Conservation (phyloP, 495 filamentous ascomycete genomes). For the Hypoxylon trugodes region DNA sequence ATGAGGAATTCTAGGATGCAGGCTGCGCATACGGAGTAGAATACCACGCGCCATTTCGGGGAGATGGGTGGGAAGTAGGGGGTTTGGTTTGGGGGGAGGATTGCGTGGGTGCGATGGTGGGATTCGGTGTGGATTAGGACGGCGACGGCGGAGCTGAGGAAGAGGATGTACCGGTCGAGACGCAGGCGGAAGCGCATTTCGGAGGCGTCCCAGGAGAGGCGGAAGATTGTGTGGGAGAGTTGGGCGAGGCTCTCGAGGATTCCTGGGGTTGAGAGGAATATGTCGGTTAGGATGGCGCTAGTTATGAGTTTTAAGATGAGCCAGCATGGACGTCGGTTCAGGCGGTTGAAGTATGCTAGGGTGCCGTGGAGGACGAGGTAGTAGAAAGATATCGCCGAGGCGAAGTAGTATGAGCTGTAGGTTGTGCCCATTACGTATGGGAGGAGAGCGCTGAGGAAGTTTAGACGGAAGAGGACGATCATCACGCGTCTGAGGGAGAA, state of each 20-base stretch:
- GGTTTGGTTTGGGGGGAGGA: neutral
- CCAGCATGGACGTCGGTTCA: conserved; percentile 54
- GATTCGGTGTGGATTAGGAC: conserved; percentile 32
- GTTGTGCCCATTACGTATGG: conserved; percentile 66
- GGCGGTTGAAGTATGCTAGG: conserved; percentile 48
- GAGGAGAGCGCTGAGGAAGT: conserved; percentile 61
- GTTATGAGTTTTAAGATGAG: conserved; percentile 59
- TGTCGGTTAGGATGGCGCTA: conserved; percentile 53
- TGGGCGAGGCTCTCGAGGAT: conserved; percentile 54
- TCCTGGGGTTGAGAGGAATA: conserved; percentile 53
- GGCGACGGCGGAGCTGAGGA: conserved; percentile 33
- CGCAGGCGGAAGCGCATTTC: conserved; percentile 32
- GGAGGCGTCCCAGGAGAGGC: conserved; percentile 46
- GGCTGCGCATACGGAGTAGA: conserved; percentile 30
- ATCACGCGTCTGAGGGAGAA: conserved; percentile 62
- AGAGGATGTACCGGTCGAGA: conserved; percentile 40
- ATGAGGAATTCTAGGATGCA: conserved; percentile 45
- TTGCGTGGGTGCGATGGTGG: conserved; percentile 1
- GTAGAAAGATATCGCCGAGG: conserved; percentile 67
- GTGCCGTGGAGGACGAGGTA: conserved; percentile 64
- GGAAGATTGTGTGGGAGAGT: conserved; percentile 46
- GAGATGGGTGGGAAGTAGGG: too few species aligned
- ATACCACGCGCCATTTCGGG: too few species aligned
- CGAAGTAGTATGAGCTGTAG: conserved; percentile 69
- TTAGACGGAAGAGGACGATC: conserved; percentile 62